phyloP scores from a whole-genome alignment of 192 early-diverging fungal genomes.

The Gryganskiella cystojenkinii region DNA sequence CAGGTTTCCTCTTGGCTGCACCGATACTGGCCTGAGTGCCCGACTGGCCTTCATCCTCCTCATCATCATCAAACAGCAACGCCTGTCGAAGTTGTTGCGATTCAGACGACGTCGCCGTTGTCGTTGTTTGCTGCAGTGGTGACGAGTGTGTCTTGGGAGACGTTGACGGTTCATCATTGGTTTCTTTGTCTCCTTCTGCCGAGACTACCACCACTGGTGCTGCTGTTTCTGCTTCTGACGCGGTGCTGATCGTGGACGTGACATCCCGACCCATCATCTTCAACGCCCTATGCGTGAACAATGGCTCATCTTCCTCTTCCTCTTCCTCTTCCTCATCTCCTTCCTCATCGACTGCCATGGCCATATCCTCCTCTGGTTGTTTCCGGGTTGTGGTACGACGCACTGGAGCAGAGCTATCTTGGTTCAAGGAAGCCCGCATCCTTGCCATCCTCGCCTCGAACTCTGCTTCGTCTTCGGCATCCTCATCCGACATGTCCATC shows the following conservation, averaged over 20 bases:
- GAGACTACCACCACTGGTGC: neutral
- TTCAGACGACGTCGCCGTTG: too few relatives aligned
- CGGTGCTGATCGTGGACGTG: neutral
- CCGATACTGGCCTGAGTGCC: slow-evolving; percentile 8
- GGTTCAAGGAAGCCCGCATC: slow-evolving; percentile 35
- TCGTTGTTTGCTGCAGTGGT: neutral
- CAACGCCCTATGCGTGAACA: slow-evolving; percentile 44
- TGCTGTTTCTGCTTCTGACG: neutral
- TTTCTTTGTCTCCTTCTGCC: neutral
- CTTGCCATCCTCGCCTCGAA: slow-evolving; percentile 20
- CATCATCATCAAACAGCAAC: neutral
- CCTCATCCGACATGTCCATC: slow-evolving; percentile 30
- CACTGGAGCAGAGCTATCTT: slow-evolving; percentile 4
- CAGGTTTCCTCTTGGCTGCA: slow-evolving; percentile 7
- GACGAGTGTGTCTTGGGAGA: too few relatives aligned
- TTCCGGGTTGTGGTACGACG: neutral
- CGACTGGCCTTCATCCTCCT: slow-evolving; percentile 8
- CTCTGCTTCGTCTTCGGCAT: slow-evolving; percentile 17
- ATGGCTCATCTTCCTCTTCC: slow-evolving; percentile 36
- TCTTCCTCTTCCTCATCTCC: slow-evolving; percentile 35
- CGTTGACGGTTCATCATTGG: neutral
- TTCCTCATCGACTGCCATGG: neutral
- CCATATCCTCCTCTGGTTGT: neutral
- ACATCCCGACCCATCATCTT: slow-evolving; percentile 27
- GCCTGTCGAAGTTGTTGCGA: neutral